Conservation (phyloP, 257 asterid genomes). For the Scutellaria barbata region DNA sequence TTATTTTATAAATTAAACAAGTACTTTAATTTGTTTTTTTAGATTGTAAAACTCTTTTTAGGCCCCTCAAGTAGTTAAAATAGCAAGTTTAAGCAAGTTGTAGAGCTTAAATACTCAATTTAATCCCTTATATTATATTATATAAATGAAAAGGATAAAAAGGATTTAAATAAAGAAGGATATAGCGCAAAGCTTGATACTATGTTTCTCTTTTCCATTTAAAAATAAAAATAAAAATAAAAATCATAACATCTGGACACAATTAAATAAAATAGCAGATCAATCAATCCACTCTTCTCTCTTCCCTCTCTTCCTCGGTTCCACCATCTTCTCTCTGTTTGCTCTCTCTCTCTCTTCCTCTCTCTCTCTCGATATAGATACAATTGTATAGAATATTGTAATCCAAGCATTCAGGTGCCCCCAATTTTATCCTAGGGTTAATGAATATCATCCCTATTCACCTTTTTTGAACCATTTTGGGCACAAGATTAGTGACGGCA, state of each 20-base stretch:
- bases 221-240: not conserved
- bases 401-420: slow-evolving; percentile 22
- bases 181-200: too few species aligned
- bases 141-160: too few species aligned
- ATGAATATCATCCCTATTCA: slow-evolving; percentile 24
- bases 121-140: too few species aligned
- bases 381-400: slow-evolving; percentile 19
- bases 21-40: too few species aligned
- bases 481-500: slow-evolving; percentile 22
- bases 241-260: slow-evolving; percentile 15
- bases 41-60: too few species aligned
- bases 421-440: slow-evolving; percentile 32
- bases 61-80: too few species aligned
- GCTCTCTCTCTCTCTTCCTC: not conserved
- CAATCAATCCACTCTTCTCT: slow-evolving; percentile 3
- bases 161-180: too few species aligned
- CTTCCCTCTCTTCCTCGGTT: slow-evolving; percentile 31
- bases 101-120: too few species aligned
- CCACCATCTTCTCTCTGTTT: slow-evolving; percentile 21
- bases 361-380: slow-evolving; percentile 26
- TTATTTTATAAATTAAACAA: too few species aligned
- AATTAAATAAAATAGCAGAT: slow-evolving; percentile 30
- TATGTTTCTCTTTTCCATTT: not conserved
- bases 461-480: slow-evolving; percentile 21
- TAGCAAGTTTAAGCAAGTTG: too few species aligned